Base-by-base conservation (phyloP, 805 yeast species). In the Henningerozyma blattae region DNA sequence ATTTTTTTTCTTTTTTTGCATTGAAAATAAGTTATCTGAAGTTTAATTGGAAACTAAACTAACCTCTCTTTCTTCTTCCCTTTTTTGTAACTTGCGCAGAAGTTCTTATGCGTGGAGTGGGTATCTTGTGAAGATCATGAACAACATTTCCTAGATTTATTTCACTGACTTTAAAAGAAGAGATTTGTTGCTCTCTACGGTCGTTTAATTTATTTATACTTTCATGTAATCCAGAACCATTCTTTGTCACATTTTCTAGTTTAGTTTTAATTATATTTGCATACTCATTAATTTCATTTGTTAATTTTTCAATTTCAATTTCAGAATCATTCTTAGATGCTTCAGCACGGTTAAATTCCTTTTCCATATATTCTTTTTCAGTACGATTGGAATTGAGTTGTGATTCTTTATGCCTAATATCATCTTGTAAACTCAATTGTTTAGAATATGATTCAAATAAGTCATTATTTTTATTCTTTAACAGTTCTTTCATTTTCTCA, bases 361-460 rank as follows among this genome's bases (percentile, higher is more conserved):
- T 62, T 7, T 54, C 46, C 73, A 77, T 78, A 53, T 81, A 86
- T 32, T 62, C 70, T 30, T 64, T 68, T 45, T 85, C 94, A 24
- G 71, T 72, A 2, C 54, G 52, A 28, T 65, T 64, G 5, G 75
- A 62, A 18, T 65, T 66, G 2, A 68, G 46, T 40, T 65, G 65
- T 12, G 59, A 54, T n/a, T 66, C 54, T 30, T 66, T 54, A 19
- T 55, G 63, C 22, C 59, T 55, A 3, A 77, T 56, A 33, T 66
- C 62, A 5, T 65, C 65, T 37, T 67, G 65, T 24, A 76, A 47
- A 5, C 64, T 62, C 47, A 67, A 56, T n/a, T 66, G 63, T 29
- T 44, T 38, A 28, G 40, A 27, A 38, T 40, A 44, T 34, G 45
- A 43, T 34, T 42, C 45, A 44, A 27, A 42, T 38, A 44, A 30